Base-by-base conservation (phyloP, 768 basidiomycete genomes). In the Tylopilus rubrobrunneus region DNA sequence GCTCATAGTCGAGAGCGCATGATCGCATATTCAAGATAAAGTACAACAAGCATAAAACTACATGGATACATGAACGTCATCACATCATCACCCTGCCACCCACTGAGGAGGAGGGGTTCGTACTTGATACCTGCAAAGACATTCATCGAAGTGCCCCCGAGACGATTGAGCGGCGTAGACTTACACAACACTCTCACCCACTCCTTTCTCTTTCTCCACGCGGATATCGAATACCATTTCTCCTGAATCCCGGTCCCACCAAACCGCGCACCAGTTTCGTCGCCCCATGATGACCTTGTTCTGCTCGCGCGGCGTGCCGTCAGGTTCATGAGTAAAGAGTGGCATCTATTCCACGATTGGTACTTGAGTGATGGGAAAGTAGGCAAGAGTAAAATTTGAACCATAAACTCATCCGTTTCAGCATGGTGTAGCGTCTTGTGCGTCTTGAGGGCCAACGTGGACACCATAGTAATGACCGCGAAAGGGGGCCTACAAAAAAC, bases 381-480 rank as follows among this genome's bases (percentile, higher is more conserved):
- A 44, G 17, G 7, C 44, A 49, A 41, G 2, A 1, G 49, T n/a
- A 10, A 47, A 17, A 1, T 28, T 39, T 69, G 23, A 0, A 89
- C 91, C 91, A 91, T 96, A 11, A 71, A 78, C 68, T 98, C 95
- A 61, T 97, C 96, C 0, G 96, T 98, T 15, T 86, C 74, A 12
- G 76, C 75, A 58, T 84, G 71, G 63, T 95, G 94, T 61, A 99
- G 73, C 1, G 95, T 95, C 69, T 83, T 85, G 70, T 99, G 96
- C 7, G 77, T 81, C 69, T 94, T 93, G 3, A 77, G 80, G 1
- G 89, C 86, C 40, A 96, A 78, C 11, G 83, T 76, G n/a, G 82
- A 82, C 12, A 97, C 92, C 82, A 97, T 78, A 3, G 77, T 71
- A 40, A 95, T 80, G 14, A 95, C 92, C 3, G 76, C 79, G 49